phyloP scores from a whole-genome alignment of 768 basidiomycete genomes.

The Lepiota venenata region DNA sequence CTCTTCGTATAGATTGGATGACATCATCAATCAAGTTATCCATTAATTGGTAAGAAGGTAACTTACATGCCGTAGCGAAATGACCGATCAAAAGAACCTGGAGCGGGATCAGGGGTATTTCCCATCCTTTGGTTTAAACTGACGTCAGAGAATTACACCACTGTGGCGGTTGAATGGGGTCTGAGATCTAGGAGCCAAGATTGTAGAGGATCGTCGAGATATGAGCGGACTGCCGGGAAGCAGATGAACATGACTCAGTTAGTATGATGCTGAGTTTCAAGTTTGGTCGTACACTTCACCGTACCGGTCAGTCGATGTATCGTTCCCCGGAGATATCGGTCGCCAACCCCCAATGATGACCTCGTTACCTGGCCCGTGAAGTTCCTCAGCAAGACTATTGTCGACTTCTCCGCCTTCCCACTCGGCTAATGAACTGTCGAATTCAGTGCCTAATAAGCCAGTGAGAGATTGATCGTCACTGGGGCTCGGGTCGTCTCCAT shows the following conservation, averaged over 20 bases:
- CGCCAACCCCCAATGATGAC: conserved; percentile 47
- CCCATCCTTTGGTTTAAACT: conserved; percentile 1
- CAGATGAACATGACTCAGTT: neutral
- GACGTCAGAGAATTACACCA: neutral
- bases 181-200: neutral
- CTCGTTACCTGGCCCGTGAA: conserved; percentile 17
- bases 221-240: neutral
- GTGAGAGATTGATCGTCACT: conserved; percentile 18
- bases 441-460: conserved; percentile 14
- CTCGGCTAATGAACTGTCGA: conserved; percentile 5
- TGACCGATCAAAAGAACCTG: neutral
- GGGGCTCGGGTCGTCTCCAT: conserved; percentile 24
- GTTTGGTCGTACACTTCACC: conserved; percentile 38
- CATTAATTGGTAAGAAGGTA: neutral
- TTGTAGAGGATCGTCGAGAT: neutral
- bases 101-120: neutral
- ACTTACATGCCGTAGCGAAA: neutral
- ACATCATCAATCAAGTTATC: neutral
- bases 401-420: neutral
- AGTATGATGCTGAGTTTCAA: neutral
- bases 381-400: neutral
- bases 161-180: neutral
- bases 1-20: too few relatives aligned
- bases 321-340: conserved; percentile 24
- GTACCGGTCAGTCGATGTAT: conserved; percentile 23